Percentiles rank a stretch among this genome's conserved stretches.
Evolutionary conservation across 345 rosid species (phyloP).

Genomic region (Luvunga scandens): DNA sequence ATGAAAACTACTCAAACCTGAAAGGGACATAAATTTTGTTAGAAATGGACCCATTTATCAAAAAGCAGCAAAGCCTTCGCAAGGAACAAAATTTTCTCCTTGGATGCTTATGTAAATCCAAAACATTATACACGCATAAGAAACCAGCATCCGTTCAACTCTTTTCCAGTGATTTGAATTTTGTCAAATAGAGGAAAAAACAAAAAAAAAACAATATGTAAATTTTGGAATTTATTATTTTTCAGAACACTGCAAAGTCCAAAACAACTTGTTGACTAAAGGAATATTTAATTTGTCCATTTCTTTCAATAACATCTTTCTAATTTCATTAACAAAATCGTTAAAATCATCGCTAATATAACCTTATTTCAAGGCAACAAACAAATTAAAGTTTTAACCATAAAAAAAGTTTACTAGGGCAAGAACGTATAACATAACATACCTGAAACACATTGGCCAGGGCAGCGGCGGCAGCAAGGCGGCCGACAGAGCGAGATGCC

Average conservation of each 20-base stretch:
- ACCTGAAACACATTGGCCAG: slow-evolving; percentile 81
- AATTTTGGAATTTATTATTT: slow-evolving; percentile 3
- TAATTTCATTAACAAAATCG: no score
- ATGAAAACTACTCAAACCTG: slow-evolving; percentile 17
- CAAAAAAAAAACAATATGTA: not conserved
- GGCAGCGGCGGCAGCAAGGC: slow-evolving; percentile 71
- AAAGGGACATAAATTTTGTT: slow-evolving; percentile 35
- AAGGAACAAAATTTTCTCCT: slow-evolving; percentile 6
- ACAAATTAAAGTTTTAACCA: no score
- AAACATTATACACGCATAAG: not conserved
- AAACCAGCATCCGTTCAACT: slow-evolving; percentile 14
- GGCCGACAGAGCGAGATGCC: slow-evolving; percentile 52
- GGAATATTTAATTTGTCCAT: slow-evolving; percentile 41
- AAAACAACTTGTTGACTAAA: slow-evolving; percentile 30
- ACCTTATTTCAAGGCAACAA: not conserved
- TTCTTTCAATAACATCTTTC: not conserved
- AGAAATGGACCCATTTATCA: slow-evolving; percentile 34
- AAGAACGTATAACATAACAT: not conserved
- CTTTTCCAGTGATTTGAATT: not conserved
- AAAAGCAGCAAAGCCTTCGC: slow-evolving; percentile 10
- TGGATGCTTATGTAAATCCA: slow-evolving; percentile 26
- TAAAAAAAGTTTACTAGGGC: not conserved
- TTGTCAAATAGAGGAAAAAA: not conserved
- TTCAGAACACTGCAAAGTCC: slow-evolving; percentile 7
- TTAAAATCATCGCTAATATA: not conserved